Evolutionary conservation across 2,329 filamentous ascomycete species (phyloP).

Genomic region (Venturia oleaginea): DNA sequence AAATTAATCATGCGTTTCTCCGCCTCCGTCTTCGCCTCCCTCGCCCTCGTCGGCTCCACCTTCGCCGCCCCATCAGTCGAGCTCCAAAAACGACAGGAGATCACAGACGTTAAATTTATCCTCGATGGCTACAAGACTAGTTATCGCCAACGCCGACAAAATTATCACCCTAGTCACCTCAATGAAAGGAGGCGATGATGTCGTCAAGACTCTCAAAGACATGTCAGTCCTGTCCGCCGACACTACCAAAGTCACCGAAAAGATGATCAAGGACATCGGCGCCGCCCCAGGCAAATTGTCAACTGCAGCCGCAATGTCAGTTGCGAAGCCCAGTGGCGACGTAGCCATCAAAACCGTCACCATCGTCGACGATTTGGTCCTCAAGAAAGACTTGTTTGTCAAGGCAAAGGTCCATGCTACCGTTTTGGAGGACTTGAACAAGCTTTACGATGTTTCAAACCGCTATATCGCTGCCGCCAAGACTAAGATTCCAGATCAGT

Average conservation of each 20-base stretch:
- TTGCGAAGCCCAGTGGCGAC: background rate
- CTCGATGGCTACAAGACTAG: slow-evolving; percentile 5
- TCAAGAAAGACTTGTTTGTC: background rate
- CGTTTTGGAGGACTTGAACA: background rate
- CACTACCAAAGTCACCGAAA: background rate
- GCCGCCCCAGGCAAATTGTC: background rate
- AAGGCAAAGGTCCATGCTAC: background rate
- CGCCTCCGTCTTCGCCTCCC: background rate
- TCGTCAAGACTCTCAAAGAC: background rate
- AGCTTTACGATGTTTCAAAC: background rate
- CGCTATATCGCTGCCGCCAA: background rate
- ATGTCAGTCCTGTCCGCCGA: background rate
- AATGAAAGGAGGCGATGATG: background rate
- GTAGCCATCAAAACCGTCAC: background rate
- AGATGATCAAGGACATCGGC: slow-evolving; percentile 5
- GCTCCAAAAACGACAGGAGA: background rate
- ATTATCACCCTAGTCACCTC: background rate
- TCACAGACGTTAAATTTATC: background rate
- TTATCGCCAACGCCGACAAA: background rate
- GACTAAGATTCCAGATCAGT: slow-evolving; percentile 3
- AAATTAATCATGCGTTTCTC: slow-evolving; percentile 1
- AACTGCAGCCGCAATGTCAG: background rate
- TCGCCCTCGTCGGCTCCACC: background rate
- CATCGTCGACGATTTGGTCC: background rate
- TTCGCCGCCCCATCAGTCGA: slow-evolving; percentile 1